Evolutionary conservation across 2,329 filamentous ascomycete species (phyloP), one percentile per base, ranked within the genome.

Genomic region (Trichoderma pleuroti): DNA sequence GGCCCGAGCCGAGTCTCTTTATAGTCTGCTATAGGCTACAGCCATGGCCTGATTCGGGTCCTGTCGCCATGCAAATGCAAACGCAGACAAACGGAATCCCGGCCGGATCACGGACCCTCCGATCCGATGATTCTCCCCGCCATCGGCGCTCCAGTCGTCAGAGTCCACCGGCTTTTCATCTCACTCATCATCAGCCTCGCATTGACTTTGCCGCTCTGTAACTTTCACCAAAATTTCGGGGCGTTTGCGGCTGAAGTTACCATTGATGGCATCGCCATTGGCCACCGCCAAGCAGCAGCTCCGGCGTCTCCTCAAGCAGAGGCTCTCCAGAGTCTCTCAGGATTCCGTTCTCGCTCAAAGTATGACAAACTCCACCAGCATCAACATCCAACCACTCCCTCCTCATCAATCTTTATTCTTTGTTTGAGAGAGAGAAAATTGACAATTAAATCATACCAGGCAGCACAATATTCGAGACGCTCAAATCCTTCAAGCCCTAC

Each of bases 271-370:
- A 59, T 82, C 87, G 65, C 73, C 80, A 4, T 81, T 94, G 69
- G 86, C 86, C 73, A 84, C 86, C 71, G 90, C 92, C 57, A 97
- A 97, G 83, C 90, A 91, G 78, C 90, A 93, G 75, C 84, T 97
- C 72, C 87, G 94, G 70, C 85, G 84, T 73, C 82, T 87, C 67
- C 91, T 97, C 82, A 94, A 91, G 78, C 83, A 87, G 73, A 85
- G 85, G 36, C 85, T 97, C 24, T 85, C 87, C 24, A 80, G 78
- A 9, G 78, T 97, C 61, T 81, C 89, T 1, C 82, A 86, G n/a
- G 87, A 92, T 28, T 86, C 88, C 16, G 84, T 93, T 68, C 79
- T 82, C 68, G 79, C 81, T 56, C 94, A 97, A 84, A 96, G 94
- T 94, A 84, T 80, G 89, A 76, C 73, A 70, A 62, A 28, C 32